Evolutionary conservation across 108 stramenopile species (phyloP).

Genomic region (Skeletonema tropicum): DNA sequence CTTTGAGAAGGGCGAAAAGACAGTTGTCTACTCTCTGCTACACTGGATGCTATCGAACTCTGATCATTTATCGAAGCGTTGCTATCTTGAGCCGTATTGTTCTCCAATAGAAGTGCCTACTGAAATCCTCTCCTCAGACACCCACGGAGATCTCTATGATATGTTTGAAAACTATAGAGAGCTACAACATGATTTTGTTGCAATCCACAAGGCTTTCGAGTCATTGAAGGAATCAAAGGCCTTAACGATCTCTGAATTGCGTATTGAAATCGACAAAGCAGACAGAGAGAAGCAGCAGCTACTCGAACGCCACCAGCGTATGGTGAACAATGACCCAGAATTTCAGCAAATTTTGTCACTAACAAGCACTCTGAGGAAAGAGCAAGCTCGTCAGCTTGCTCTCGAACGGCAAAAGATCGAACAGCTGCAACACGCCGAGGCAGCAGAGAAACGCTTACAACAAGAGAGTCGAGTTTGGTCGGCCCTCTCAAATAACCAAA

Average conservation of each 20-base stretch:
- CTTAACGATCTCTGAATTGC: slow-evolving; percentile 35
- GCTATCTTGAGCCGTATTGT: slow-evolving; percentile 73
- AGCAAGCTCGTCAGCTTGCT: slow-evolving; percentile 72
- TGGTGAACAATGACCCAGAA: slow-evolving; percentile 1
- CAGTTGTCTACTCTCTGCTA: slow-evolving; percentile 58
- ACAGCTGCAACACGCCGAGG: slow-evolving; percentile 3
- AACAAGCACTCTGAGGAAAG: slow-evolving; percentile 61
- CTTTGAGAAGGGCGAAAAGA: slow-evolving; percentile 51
- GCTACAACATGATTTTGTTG: slow-evolving; percentile 78
- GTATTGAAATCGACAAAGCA: slow-evolving; percentile 56
- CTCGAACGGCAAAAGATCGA: slow-evolving; percentile 50
- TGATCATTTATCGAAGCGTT: slow-evolving; percentile 63
- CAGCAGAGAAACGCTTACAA: slow-evolving; percentile 16
- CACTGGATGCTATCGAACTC: slow-evolving; percentile 67
- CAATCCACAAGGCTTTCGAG: slow-evolving; percentile 73
- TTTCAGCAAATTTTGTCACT: slow-evolving; percentile 22
- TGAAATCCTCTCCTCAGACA: slow-evolving; percentile 53
- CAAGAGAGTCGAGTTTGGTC: slow-evolving; percentile 7
- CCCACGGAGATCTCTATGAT: slow-evolving; percentile 43
- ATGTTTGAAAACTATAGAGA: slow-evolving; percentile 56
- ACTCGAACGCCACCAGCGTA: slow-evolving; percentile 23
- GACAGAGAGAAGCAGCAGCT: slow-evolving; percentile 50
- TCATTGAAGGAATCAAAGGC: slow-evolving; percentile 6
- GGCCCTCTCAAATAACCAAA: slow-evolving; percentile 3
- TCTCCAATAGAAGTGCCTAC: slow-evolving; percentile 72